phyloP scores from a whole-genome alignment of 768 basidiomycete genomes.

The Calvatia gigantea region DNA sequence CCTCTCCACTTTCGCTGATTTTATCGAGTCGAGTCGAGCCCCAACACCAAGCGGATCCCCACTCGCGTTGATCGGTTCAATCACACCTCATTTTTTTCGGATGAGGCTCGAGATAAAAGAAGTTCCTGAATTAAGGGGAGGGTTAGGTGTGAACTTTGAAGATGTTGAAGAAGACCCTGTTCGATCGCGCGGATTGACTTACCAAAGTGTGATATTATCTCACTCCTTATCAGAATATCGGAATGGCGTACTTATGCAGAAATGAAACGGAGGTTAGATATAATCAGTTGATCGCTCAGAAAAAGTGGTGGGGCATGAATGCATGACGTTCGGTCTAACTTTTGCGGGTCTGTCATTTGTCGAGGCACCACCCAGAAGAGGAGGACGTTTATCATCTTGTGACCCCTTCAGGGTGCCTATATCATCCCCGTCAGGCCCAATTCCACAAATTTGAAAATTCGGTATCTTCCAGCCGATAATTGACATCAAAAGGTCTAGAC shows the following conservation, averaged over 20 bases:
- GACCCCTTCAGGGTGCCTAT: neutral
- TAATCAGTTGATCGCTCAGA: neutral
- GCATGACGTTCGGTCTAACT: neutral
- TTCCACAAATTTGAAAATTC: neutral
- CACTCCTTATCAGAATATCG: neutral
- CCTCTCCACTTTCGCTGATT: too few relatives aligned
- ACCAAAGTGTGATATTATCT: too few relatives aligned
- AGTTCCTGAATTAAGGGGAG: too few relatives aligned
- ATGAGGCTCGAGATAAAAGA: too few relatives aligned
- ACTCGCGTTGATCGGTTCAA: too few relatives aligned
- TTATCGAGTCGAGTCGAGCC: too few relatives aligned
- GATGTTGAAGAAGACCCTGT: too few relatives aligned
- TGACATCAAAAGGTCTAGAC: neutral
- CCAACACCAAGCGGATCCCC: too few relatives aligned
- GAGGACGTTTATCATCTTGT: neutral
- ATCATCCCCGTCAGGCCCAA: neutral
- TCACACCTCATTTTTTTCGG: too few relatives aligned
- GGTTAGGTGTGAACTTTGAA: too few relatives aligned
- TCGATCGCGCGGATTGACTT: too few relatives aligned
- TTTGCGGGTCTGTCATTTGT: neutral
- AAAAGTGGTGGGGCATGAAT: neutral
- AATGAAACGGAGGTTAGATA: neutral
- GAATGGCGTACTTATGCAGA: neutral
- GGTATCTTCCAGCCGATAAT: conserved; percentile 4
- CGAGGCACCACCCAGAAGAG: neutral